Conservation (phyloP, 352 stramenopile species). For the Globisporangium apiculatum region DNA sequence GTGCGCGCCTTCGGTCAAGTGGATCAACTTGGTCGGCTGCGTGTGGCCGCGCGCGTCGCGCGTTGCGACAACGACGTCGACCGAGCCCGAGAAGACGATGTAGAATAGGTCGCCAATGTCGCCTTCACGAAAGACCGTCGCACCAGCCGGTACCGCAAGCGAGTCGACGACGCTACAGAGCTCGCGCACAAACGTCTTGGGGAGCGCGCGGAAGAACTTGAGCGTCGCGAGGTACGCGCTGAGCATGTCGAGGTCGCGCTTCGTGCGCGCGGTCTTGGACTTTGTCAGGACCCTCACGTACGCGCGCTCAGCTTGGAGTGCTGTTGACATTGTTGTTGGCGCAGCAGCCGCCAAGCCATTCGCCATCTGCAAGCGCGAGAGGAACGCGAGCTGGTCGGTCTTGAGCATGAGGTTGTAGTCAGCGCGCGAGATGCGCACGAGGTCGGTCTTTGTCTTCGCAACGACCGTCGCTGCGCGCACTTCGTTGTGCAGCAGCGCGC, state of each 20-base stretch:
- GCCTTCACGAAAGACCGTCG: conserved; percentile 55
- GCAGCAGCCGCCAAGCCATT: conserved; percentile 18
- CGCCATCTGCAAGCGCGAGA: conserved; percentile 52
- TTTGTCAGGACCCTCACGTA: conserved; percentile 57
- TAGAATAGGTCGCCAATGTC: conserved; percentile 72
- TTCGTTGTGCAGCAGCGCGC: conserved; percentile 53
- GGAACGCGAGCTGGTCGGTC: conserved; percentile 62
- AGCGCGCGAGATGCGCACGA: conserved; percentile 55
- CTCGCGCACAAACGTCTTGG: conserved; percentile 55
- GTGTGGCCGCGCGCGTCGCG: conserved; percentile 40
- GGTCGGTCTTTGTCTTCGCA: conserved; percentile 39
- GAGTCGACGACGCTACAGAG: conserved; percentile 60
- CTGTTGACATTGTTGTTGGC: background rate
- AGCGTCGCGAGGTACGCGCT: conserved; percentile 65
- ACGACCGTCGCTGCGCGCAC: conserved; percentile 52
- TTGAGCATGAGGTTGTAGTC: conserved; percentile 76
- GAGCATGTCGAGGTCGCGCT: conserved; percentile 52
- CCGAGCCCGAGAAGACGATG: conserved; percentile 65
- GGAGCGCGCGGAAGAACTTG: conserved; percentile 69
- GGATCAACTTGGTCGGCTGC: conserved; percentile 65
- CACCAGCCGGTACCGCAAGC: conserved; percentile 26
- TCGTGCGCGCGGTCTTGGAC: conserved; percentile 34
- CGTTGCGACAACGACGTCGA: conserved; percentile 60
- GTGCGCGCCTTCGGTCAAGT: conserved; percentile 56
- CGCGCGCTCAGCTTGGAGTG: conserved; percentile 29